phyloP scores from a whole-genome alignment of 176 grass and related monocot genomes.

The Triticum urartu region DNA sequence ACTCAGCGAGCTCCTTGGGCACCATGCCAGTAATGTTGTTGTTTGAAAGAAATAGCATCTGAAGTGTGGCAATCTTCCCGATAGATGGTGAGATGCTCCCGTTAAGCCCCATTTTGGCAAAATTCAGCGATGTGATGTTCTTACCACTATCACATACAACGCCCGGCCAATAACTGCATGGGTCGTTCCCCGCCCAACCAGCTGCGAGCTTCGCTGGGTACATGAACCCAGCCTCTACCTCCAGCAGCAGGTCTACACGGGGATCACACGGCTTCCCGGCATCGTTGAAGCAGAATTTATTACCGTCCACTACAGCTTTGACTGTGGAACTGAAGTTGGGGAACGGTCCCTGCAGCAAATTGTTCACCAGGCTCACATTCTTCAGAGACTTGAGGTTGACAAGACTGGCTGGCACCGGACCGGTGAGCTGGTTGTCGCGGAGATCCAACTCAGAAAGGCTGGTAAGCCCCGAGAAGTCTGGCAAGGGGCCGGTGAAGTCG shows the following conservation, averaged over 20 bases:
- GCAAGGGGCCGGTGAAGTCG: conserved; percentile 64
- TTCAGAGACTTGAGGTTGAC: conserved; percentile 44
- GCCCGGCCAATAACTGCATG: conserved; percentile 23
- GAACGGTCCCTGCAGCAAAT: conserved; percentile 62
- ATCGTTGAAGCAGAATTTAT: too few species aligned
- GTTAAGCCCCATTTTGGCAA: conserved; percentile 34
- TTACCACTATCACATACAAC: conserved; percentile 40
- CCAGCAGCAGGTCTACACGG: conserved; percentile 62
- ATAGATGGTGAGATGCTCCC: conserved; percentile 66
- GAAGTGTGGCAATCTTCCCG: conserved; percentile 51
- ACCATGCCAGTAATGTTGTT: conserved; percentile 77
- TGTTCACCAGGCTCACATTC: conserved; percentile 55
- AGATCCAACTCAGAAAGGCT: conserved; percentile 50
- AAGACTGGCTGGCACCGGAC: conserved; percentile 53
- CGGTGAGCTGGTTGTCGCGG: conserved; percentile 76
- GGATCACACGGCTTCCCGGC: conserved; percentile 42
- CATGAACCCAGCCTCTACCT: conserved; percentile 61
- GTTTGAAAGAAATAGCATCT: conserved; percentile 44
- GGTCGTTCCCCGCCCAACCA: conserved; percentile 66
- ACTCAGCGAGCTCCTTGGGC: conserved; percentile 44
- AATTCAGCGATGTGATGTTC: conserved; percentile 50
- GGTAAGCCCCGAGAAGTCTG: conserved; percentile 49
- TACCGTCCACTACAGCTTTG: too few species aligned
- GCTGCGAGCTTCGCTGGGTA: conserved; percentile 45
- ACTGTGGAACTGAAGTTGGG: neutral